Evolutionary conservation across 2,329 filamentous ascomycete genomes (phyloP), one percentile per base, ranked within the genome.

Genomic region (Teratosphaeria nubilosa): DNA sequence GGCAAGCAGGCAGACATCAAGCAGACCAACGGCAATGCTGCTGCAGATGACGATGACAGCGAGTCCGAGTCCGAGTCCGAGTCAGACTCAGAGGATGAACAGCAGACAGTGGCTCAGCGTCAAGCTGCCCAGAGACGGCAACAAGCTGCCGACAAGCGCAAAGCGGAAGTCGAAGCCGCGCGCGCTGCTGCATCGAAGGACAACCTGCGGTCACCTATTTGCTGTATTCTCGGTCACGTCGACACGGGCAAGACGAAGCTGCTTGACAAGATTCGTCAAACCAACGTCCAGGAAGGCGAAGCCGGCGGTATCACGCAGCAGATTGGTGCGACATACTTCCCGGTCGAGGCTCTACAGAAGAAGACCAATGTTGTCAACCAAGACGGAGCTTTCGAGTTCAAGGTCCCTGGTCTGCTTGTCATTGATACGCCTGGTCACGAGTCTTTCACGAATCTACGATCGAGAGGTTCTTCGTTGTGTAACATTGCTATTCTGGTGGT

Each of bases 201-300:
- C 73, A 87, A 99, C 75, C 83, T 99, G 58, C 90, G 94, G 59
- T 97, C 94, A 48, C 94, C 94, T 56, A 99, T 99, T 76, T 97
- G 94, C 82, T 97, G 92, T 87, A 99, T 99, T 82, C 85, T 99
- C 64, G 94, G 94, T 69, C 94, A 99, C 84, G 94, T 99, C 83
- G 94, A 99, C 86, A 99, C 95, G 52, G 94, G 94, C 74, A 99
- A 99, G 80, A 99, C 94, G n/a, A 99, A 97, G 79, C 80, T 99
- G 63, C 82, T 99, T 59, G 94, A 99, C 80, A 99, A 99, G 80
- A 90, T 99, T 70, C 88, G 94, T 70, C 91, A 96, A 75, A 97
- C 94, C 59, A 97, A 99, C 72, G 94, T 99, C 37, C 95, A 99
- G 72, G 94, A 97, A 77, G 94, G 94, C 69, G 94, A 99, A 83